These are phyloP conservation scores for Neolentinus lepideus DNA, from an alignment of 1,284 basidiomycete genomes.

Conservation along the genomic window DNA sequence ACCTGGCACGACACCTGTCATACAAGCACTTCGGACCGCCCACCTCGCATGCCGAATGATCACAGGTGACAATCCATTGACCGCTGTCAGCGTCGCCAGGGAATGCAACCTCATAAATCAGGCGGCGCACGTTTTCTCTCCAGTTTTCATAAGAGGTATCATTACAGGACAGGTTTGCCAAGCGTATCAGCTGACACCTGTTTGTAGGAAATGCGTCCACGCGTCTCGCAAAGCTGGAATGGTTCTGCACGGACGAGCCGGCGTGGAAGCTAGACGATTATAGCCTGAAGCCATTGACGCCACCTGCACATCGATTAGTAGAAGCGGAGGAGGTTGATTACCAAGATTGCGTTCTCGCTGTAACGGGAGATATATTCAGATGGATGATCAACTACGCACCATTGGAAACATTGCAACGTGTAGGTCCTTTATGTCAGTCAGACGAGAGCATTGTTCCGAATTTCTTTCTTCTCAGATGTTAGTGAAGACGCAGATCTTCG, in stretches of 20 bases:
- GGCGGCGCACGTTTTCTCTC: slow-evolving; percentile 89
- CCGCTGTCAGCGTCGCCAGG: slow-evolving; percentile 93
- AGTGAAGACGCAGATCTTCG: slow-evolving; percentile 96
- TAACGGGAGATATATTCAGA: slow-evolving; percentile 96
- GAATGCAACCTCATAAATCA: slow-evolving; percentile 91
- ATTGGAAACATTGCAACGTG: slow-evolving; percentile 88
- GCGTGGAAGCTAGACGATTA: slow-evolving; percentile 83
- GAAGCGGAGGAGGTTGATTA: slow-evolving; percentile 65
- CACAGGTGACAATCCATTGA: slow-evolving; percentile 95
- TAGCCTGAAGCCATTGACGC: slow-evolving; percentile 74
- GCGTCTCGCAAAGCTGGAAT: slow-evolving; percentile 72
- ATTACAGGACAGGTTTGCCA: no score
- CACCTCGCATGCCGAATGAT: slow-evolving; percentile 97
- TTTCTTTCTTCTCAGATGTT: slow-evolving; percentile 65
- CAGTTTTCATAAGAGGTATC: slow-evolving; percentile 72
- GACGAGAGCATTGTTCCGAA: neutral
- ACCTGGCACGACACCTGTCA: slow-evolving; percentile 86
- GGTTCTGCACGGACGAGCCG: slow-evolving; percentile 91
- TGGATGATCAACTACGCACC: slow-evolving; percentile 98
- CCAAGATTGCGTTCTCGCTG: slow-evolving; percentile 88
- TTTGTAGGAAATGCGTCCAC: slow-evolving; percentile 54
- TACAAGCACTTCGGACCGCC: slow-evolving; percentile 83
- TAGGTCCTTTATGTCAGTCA: slow-evolving; percentile 32
- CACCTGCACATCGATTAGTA: slow-evolving; percentile 58
- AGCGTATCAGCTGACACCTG: neutral